phyloP scores from a whole-genome alignment of 352 stramenopile species.

The Globisporangium emineosum region DNA sequence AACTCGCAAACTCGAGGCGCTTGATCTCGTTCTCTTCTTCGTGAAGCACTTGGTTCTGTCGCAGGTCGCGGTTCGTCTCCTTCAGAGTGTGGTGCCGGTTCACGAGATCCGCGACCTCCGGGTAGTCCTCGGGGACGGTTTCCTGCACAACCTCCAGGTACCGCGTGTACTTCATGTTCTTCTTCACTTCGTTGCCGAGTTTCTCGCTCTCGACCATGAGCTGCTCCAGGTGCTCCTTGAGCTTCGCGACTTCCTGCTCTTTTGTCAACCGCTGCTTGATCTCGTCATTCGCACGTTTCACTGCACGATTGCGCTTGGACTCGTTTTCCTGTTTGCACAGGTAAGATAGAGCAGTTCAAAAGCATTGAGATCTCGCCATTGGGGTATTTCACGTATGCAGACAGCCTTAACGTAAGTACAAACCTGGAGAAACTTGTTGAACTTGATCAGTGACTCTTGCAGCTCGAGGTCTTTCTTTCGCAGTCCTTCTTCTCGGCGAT shows the following conservation, averaged over 20 bases:
- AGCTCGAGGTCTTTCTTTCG: constrained; percentile 94
- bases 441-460: constrained; percentile 95
- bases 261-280: constrained; percentile 90
- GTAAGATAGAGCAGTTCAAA: constrained; percentile 11
- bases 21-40: constrained; percentile 88
- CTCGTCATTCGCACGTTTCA: constrained; percentile 91
- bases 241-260: constrained; percentile 79
- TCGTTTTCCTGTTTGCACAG: constrained; percentile 86
- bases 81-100: constrained; percentile 92
- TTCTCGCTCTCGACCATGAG: constrained; percentile 69
- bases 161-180: constrained; percentile 85
- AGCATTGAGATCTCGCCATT: not conserved
- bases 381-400: not conserved
- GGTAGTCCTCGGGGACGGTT: constrained; percentile 88
- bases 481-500: constrained; percentile 90
- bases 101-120: constrained; percentile 89
- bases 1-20: constrained; percentile 71
- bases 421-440: constrained; percentile 91
- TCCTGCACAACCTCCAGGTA: constrained; percentile 91
- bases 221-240: constrained; percentile 68
- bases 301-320: constrained; percentile 90
- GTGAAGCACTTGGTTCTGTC: constrained; percentile 66
- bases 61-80: constrained; percentile 86
- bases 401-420: not conserved
- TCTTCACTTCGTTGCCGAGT: constrained; percentile 59